phyloP scores from a whole-genome alignment of 352 stramenopile species.

The Phytophthora quininea region DNA sequence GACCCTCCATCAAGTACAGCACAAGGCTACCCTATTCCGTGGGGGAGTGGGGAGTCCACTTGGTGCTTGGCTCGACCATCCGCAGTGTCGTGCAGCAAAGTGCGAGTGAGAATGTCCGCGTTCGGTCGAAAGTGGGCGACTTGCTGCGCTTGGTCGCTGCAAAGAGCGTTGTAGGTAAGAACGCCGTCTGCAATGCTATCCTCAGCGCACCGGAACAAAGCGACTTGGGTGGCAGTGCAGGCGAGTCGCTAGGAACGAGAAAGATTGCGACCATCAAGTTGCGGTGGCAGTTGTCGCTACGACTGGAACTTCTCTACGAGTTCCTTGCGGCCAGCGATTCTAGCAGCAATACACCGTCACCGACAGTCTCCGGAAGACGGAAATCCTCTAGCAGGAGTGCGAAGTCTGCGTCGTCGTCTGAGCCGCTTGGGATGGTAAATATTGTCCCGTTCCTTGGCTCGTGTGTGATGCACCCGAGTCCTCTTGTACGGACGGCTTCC shows the following conservation, averaged over 20 bases:
- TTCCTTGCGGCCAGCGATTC: conserved; percentile 37
- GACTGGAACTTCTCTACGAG: conserved; percentile 69
- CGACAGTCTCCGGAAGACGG: conserved; percentile 15
- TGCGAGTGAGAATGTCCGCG: conserved; percentile 65
- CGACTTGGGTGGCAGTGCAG: conserved; percentile 38
- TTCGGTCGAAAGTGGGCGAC: conserved; percentile 53
- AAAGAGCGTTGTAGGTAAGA: conserved; percentile 60
- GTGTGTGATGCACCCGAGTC: conserved; percentile 61
- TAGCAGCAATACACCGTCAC: conserved; percentile 24
- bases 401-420: conserved; percentile 27
- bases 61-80: conserved; percentile 78
- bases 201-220: conserved; percentile 70
- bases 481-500: conserved; percentile 41
- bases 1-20: conserved; percentile 38
- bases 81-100: conserved; percentile 77
- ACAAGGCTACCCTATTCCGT: conserved; percentile 65
- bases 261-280: conserved; percentile 64
- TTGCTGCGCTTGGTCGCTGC: conserved; percentile 51
- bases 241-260: conserved; percentile 32
- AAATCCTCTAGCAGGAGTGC: conserved; percentile 6
- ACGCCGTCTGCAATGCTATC: conserved; percentile 74
- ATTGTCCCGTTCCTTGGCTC: conserved; percentile 78
- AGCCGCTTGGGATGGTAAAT: conserved; percentile 65
- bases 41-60: conserved; percentile 83
- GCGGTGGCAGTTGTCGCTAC: conserved; percentile 65